Evolutionary conservation across 2,329 filamentous ascomycete species (phyloP).

Genomic region (Neonectria sp.): DNA sequence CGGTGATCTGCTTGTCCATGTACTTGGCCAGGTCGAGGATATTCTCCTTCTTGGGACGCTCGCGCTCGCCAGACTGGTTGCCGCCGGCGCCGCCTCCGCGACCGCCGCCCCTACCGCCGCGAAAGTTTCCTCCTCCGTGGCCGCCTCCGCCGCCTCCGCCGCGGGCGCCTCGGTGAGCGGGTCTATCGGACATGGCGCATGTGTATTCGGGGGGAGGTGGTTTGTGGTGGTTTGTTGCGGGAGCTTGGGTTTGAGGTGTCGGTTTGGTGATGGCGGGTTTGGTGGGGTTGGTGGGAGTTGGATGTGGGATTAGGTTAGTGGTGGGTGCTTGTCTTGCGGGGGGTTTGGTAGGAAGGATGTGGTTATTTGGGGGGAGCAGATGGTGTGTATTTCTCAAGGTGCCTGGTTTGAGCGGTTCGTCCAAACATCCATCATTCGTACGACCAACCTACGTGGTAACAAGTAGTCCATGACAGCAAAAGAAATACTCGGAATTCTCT

Average conservation of each 20-base stretch:
- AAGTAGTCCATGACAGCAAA: neutral
- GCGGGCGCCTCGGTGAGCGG: slow-evolving; percentile 62
- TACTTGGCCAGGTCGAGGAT: slow-evolving; percentile 97
- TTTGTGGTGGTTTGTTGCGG: slow-evolving; percentile 18
- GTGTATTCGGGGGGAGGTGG: slow-evolving; percentile 23
- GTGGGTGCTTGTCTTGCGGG: neutral
- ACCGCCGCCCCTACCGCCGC: slow-evolving; percentile 63
- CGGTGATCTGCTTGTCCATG: slow-evolving; percentile 94
- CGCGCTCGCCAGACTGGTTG: slow-evolving; percentile 66
- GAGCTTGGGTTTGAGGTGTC: slow-evolving; percentile 21
- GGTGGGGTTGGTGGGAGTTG: slow-evolving; percentile 21
- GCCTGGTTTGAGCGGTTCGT: slow-evolving; percentile 10
- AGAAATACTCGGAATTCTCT: neutral
- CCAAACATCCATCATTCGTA: neutral
- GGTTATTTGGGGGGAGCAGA: neutral
- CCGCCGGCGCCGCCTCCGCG: slow-evolving; percentile 59
- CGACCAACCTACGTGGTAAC: neutral
- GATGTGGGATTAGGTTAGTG: slow-evolving; percentile 13
- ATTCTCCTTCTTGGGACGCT: slow-evolving; percentile 97
- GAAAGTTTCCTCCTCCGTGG: slow-evolving; percentile 56
- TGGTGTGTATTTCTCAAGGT: slow-evolving; percentile 14
- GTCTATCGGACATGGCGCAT: slow-evolving; percentile 66
- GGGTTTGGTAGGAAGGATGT: neutral
- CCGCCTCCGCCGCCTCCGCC: slow-evolving; percentile 53
- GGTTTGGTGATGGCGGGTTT: slow-evolving; percentile 28